Conservation (phyloP, 495 filamentous ascomycete genomes). For the Thermochaetoides thermophila region DNA sequence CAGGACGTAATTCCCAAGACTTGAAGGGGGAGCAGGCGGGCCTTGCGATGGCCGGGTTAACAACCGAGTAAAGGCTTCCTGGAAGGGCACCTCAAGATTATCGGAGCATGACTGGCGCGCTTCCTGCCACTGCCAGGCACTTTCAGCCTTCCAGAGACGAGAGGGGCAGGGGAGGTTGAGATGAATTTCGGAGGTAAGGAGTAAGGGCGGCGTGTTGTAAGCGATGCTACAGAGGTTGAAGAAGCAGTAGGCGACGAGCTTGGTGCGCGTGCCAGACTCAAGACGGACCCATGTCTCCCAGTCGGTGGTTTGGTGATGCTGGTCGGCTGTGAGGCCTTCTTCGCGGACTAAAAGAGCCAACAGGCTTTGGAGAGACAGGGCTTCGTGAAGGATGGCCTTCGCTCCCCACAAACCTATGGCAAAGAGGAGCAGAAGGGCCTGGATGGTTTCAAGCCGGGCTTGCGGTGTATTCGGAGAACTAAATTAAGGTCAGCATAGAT, state of each 20-base stretch:
- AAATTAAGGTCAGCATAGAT: conserved; percentile 12
- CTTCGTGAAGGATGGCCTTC: conserved; percentile 41
- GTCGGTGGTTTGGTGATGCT: conserved; percentile 22
- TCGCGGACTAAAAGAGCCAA: conserved; percentile 40
- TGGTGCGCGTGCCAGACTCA: conserved; percentile 39
- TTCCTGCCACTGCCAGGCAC: conserved; percentile 35
- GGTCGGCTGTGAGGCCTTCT: conserved; percentile 32
- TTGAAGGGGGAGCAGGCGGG: conserved; percentile 39
- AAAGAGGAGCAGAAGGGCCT: conserved; percentile 41
- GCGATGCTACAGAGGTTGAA: conserved; percentile 44
- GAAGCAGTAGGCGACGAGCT: conserved; percentile 43
- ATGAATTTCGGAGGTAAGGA: conserved; percentile 48
- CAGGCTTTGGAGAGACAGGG: conserved; percentile 36
- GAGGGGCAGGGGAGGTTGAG: conserved; percentile 43
- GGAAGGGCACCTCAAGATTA: conserved; percentile 31
- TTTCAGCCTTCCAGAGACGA: conserved; percentile 37
- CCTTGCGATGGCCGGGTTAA: conserved; percentile 31
- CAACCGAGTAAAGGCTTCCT: conserved; percentile 33
- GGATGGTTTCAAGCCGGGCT: conserved; percentile 39
- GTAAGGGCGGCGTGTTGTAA: conserved; percentile 40
- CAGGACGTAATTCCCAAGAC: conserved; percentile 51
- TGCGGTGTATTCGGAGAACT: conserved; percentile 38
- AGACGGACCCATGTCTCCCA: conserved; percentile 46
- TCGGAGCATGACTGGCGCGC: conserved; percentile 27
- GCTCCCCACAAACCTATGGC: conserved; percentile 43